Evolutionary conservation across 768 basidiomycete genomes (phyloP), one percentile per base, ranked within the genome.

Genomic region (Pleurotus pulmonarius): DNA sequence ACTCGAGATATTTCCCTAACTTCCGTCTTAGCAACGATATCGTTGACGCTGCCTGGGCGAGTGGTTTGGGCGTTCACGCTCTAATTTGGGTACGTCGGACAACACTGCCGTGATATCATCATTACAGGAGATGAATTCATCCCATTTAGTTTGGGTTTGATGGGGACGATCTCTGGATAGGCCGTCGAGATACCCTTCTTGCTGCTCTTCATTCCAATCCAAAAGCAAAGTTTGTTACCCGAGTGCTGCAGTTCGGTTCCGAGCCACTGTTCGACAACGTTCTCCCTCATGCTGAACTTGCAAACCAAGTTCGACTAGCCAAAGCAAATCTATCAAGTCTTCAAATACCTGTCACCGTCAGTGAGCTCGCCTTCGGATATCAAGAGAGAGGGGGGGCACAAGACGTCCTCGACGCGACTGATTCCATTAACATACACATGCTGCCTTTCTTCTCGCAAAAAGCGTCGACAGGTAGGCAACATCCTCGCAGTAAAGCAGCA

Each of bases 371-470:
- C 9, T 81, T 69, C 46, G 77, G 76, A 41, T 72, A 71, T 46
- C 77, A 80, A 61, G 75, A 77, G 59, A 67, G 70, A 11, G 79
- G 74, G 20, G 81, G 81, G 4, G 76, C 82, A 15, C 79, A 80
- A 58, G 73, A 77, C 55, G 72, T 82, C 8, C 67, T 85, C 15
- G 73, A 82, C 59, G 78, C 80, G 0, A 64, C 83, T 16, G 80
- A 84, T 58, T 75, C 69, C 18, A 79, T 85, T 41, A 79, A 85
- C 55, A 74, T 76, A 6, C 83, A 85, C 59, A 83, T 84, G 75
- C 67, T 85, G 12, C 83, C 82, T 2, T 83, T 85, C 67, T 85
- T 83, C 62, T 73, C 74, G 2, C 64, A 71, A 39, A 24, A 67
- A 24, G 81, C 79, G 20, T 78, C 80, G 5, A 80, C 69, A n/a